Conservation (phyloP, 1,284 basidiomycete genomes). For the Fomitopsis schrenkii region DNA sequence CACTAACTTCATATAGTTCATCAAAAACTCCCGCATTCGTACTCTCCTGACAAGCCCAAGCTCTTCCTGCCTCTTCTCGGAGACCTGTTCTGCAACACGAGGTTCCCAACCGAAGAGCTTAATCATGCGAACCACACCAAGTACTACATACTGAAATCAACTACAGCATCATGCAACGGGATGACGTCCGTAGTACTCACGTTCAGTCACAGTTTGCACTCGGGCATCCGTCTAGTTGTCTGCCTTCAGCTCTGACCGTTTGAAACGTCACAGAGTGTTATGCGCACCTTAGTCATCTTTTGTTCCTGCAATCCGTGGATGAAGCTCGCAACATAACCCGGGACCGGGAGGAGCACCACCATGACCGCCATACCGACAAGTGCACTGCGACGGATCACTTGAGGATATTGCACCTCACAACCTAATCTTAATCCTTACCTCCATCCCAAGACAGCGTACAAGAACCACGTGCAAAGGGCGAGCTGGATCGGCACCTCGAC, state of each 20-base stretch:
- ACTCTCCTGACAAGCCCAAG: slow-evolving; percentile 41
- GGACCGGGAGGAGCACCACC: slow-evolving; percentile 46
- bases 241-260: background rate
- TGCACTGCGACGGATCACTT: slow-evolving; percentile 24
- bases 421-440: slow-evolving; percentile 38
- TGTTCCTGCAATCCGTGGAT: slow-evolving; percentile 27
- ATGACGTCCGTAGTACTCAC: background rate
- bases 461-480: slow-evolving; percentile 28
- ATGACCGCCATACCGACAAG: slow-evolving; percentile 50
- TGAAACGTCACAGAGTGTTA: background rate
- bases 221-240: slow-evolving; percentile 36
- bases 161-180: background rate
- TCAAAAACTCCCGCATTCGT: slow-evolving; percentile 33
- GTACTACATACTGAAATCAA: background rate
- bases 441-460: slow-evolving; percentile 40
- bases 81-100: slow-evolving; percentile 37
- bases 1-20: slow-evolving; percentile 28
- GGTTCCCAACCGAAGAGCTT: slow-evolving; percentile 57
- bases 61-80: slow-evolving; percentile 51
- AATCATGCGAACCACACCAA: slow-evolving; percentile 21
- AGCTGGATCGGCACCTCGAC: slow-evolving; percentile 32
- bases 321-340: slow-evolving; percentile 30
- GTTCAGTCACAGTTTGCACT: slow-evolving; percentile 31
- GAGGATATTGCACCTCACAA: background rate
- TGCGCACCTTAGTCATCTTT: slow-evolving; percentile 26